A percentile compares a stretch with the other conserved stretches of the same genome.
These are phyloP conservation scores for Xerocomus minutiporus DNA, from an alignment of 1,284 basidiomycete species.

Conservation along the genomic window DNA sequence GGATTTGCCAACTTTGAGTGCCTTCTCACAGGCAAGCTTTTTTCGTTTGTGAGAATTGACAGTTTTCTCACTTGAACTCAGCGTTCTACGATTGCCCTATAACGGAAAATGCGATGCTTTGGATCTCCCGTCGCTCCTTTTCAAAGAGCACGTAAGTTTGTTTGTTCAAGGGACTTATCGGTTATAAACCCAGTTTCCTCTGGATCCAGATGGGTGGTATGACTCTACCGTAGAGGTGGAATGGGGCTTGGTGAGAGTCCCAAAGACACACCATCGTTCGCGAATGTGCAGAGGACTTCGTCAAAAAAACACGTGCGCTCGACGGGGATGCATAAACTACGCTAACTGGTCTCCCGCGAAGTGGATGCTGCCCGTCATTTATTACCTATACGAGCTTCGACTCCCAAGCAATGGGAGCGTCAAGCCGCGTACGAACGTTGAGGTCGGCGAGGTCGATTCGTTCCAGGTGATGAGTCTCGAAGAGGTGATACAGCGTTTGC, in stretches of 20 bases:
- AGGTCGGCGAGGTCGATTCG: conserved; percentile 41
- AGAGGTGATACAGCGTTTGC: conserved; percentile 36
- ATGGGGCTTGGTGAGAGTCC: conserved; percentile 37
- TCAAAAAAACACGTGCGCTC: conserved; percentile 27
- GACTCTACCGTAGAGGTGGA: conserved; percentile 43
- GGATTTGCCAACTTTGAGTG: conserved; percentile 42
- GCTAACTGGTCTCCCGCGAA: conserved; percentile 38
- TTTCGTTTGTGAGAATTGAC: background rate
- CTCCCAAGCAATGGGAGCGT: conserved; percentile 34
- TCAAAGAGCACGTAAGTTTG: conserved; percentile 38
- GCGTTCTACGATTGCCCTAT: conserved; percentile 22
- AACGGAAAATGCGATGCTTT: conserved; percentile 29
- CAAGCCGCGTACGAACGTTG: conserved; percentile 33
- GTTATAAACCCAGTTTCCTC: background rate
- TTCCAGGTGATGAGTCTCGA: conserved; percentile 37
- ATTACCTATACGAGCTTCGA: conserved; percentile 40
- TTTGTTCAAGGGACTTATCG: background rate
- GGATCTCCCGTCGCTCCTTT: conserved; percentile 39
- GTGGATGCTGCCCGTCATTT: conserved; percentile 43
- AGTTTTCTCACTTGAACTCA: background rate
- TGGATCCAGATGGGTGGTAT: conserved; percentile 24
- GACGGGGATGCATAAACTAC: conserved; percentile 35
- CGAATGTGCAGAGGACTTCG: conserved; percentile 37
- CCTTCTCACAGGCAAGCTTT: conserved; percentile 35
- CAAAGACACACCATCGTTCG: conserved; percentile 34